Evolutionary conservation across 2,329 filamentous ascomycete species (phyloP).

Genomic region (Mycogone perniciosa): DNA sequence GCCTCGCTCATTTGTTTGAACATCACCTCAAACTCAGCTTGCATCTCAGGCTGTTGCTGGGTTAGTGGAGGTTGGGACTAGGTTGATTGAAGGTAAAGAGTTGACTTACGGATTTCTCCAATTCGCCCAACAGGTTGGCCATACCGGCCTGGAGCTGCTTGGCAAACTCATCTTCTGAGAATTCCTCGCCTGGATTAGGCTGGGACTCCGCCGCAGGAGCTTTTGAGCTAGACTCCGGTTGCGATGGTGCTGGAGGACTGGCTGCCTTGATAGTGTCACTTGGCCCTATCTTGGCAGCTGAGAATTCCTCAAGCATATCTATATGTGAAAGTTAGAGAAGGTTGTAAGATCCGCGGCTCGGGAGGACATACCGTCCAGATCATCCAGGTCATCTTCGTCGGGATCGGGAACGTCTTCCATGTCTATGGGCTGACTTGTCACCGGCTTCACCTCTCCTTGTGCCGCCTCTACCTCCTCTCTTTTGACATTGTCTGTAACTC

Average conservation of each 20-base stretch:
- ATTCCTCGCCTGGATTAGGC: slow-evolving; percentile 30
- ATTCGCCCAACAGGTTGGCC: slow-evolving; percentile 70
- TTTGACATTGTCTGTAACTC: slow-evolving; percentile 18
- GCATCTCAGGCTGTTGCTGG: slow-evolving; percentile 56
- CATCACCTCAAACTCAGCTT: slow-evolving; percentile 70
- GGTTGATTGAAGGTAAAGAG: not conserved
- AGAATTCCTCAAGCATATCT: slow-evolving; percentile 94
- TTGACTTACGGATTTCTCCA: slow-evolving; percentile 51
- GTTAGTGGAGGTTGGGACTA: not conserved
- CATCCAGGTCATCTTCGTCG: slow-evolving; percentile 86
- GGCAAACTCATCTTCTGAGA: slow-evolving; percentile 72
- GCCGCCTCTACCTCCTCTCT: slow-evolving; percentile 15
- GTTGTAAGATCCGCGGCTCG: not conserved
- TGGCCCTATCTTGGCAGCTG: slow-evolving; percentile 48
- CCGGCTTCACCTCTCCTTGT: slow-evolving; percentile 8
- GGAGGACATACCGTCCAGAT: slow-evolving; percentile 66
- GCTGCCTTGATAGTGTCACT: slow-evolving; percentile 19
- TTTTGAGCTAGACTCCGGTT: slow-evolving; percentile 30
- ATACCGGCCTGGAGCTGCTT: slow-evolving; percentile 86
- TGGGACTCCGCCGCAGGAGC: slow-evolving; percentile 19
- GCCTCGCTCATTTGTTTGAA: slow-evolving; percentile 64
- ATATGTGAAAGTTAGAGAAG: slow-evolving; percentile 7
- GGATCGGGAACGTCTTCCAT: slow-evolving; percentile 69
- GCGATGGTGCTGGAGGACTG: slow-evolving; percentile 22
- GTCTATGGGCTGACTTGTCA: slow-evolving; percentile 14